Conservation (phyloP, 208 protist species). For the Trypanosoma theileri region DNA sequence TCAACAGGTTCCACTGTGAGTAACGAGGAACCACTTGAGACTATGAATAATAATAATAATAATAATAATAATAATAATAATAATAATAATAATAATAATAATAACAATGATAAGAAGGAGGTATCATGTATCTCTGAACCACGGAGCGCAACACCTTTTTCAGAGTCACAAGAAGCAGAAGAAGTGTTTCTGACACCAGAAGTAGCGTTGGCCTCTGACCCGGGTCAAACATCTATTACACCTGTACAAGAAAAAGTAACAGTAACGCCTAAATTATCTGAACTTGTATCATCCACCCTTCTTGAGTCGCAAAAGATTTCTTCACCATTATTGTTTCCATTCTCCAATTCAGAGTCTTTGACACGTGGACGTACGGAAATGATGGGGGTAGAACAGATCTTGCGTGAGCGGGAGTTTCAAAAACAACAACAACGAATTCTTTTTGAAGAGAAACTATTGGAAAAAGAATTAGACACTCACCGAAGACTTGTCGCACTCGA, state of each 20-base stretch:
- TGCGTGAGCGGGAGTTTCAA: constrained; percentile 17
- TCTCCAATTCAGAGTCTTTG: not conserved
- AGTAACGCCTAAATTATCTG: too few relatives aligned
- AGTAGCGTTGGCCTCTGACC: too few relatives aligned
- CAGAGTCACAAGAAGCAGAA: too few relatives aligned
- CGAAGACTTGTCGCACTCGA: constrained; percentile 20
- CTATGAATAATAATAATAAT: not conserved
- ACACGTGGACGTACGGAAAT: not conserved
- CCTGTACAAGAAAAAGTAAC: too few relatives aligned
- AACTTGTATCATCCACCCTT: too few relatives aligned
- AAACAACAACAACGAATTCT: constrained; percentile 19
- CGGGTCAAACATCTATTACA: too few relatives aligned
- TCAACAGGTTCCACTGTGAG: not conserved
- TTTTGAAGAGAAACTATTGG: constrained; percentile 9
- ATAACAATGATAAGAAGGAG: too few relatives aligned
- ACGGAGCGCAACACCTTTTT: not conserved
- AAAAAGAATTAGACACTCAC: constrained; percentile 7
- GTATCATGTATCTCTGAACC: too few relatives aligned
- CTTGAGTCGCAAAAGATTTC: not conserved
- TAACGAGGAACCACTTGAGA: not conserved
- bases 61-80: not conserved
- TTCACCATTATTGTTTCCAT: not conserved
- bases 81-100: too few relatives aligned
- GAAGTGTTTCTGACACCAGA: too few relatives aligned
- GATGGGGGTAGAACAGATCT: constrained; percentile 8